Evolutionary conservation across 305 asterid species (phyloP).

Genomic region (Caryopteris hybrid): DNA sequence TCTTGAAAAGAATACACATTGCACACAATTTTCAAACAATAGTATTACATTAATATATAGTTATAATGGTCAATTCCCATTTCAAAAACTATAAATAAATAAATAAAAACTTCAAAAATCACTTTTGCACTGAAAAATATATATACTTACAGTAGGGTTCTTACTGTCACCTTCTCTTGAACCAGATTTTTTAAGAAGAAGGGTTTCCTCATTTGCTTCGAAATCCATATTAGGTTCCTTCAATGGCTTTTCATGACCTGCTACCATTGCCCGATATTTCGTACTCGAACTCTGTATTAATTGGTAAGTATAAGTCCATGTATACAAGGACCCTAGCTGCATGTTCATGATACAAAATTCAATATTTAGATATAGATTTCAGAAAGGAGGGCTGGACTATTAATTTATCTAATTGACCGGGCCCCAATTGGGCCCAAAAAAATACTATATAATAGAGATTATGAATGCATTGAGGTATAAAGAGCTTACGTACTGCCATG

Average conservation of each 20-base stretch:
- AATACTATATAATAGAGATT: too few relatives aligned
- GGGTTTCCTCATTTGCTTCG: conserved; percentile 40
- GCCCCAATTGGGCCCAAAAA: too few relatives aligned
- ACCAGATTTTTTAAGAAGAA: conserved; percentile 48
- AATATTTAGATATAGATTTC: too few relatives aligned
- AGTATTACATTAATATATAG: too few relatives aligned
- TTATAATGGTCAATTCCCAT: too few relatives aligned
- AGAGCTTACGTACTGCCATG: conserved; percentile 63
- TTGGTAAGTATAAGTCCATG: conserved; percentile 73
- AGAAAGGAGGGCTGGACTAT: too few relatives aligned
- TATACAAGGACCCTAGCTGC: conserved; percentile 81
- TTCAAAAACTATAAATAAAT: neutral
- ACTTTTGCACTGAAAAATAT: too few relatives aligned
- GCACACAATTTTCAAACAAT: too few relatives aligned
- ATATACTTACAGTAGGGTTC: conserved; percentile 28
- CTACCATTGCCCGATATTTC: conserved; percentile 28
- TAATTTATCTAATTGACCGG: too few relatives aligned
- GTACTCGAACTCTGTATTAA: conserved; percentile 45
- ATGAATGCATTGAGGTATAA: neutral
- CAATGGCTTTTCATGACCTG: conserved; percentile 19
- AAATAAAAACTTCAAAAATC: neutral
- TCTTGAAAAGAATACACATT: too few relatives aligned
- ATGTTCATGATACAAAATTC: too few relatives aligned
- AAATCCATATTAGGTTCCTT: conserved; percentile 47
- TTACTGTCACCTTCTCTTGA: neutral